Conservation (phyloP, 78 protist genomes). For the Guillardia theta region DNA sequence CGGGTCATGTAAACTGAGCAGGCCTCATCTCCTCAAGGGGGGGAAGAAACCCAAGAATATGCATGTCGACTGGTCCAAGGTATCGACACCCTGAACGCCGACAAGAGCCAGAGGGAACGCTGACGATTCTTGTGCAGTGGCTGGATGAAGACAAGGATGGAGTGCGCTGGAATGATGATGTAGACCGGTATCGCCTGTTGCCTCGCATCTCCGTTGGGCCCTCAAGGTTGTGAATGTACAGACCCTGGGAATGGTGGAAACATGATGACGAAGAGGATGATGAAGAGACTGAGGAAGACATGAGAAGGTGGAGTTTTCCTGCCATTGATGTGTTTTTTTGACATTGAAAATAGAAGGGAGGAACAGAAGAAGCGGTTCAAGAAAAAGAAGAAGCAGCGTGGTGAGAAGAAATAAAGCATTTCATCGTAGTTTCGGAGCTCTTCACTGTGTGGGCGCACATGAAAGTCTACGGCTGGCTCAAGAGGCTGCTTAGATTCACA, state of each 20-base stretch:
- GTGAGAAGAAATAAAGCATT: neutral
- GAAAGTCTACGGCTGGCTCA: no score
- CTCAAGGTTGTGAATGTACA: no score
- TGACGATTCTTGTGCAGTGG: neutral
- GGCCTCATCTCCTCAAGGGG: neutral
- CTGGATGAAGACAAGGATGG: conserved; percentile 22
- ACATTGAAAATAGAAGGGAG: neutral
- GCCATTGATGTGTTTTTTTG: neutral
- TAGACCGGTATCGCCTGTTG: no score
- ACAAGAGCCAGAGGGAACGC: neutral
- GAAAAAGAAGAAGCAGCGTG: neutral
- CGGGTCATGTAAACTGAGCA: no score
- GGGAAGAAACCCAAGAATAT: neutral
- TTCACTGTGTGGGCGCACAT: neutral
- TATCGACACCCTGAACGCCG: neutral
- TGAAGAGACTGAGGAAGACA: neutral
- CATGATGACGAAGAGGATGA: neutral
- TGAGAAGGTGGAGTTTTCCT: neutral
- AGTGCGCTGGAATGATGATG: neutral
- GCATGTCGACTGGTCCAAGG: neutral
- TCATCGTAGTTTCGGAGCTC: neutral
- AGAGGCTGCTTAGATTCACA: neutral
- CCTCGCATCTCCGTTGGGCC: no score
- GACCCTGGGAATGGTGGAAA: neutral
- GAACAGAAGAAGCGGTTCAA: neutral